These are phyloP conservation scores for Nemania sp. DNA, from an alignment of 2,329 filamentous ascomycete species.

Conservation along the genomic window DNA sequence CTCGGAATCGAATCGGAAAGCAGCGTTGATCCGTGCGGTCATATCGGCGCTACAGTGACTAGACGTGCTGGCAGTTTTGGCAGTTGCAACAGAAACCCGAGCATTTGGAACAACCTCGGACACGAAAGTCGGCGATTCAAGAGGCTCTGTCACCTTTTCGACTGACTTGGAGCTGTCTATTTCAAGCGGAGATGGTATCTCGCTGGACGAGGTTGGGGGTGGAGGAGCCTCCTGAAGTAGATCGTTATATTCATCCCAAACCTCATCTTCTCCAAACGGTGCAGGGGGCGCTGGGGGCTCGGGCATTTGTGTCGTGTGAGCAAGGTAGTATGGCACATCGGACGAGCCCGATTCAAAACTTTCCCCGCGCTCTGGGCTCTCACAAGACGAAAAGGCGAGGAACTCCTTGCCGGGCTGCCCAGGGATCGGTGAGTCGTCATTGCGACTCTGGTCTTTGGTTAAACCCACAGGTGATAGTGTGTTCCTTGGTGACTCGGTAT, in stretches of 20 bases:
- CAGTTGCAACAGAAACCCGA: slow-evolving; percentile 42
- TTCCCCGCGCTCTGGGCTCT: slow-evolving; percentile 67
- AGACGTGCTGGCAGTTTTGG: slow-evolving; percentile 47
- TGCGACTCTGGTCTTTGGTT: slow-evolving; percentile 25
- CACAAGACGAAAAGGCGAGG: slow-evolving; percentile 72
- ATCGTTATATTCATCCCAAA: slow-evolving; percentile 95
- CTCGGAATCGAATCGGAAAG: slow-evolving; percentile 47
- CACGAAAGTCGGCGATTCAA: slow-evolving; percentile 55
- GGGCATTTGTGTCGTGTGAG: slow-evolving; percentile 70
- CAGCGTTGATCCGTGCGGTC: slow-evolving; percentile 56
- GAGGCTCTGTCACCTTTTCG: slow-evolving; percentile 42
- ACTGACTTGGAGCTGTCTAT: slow-evolving; percentile 47
- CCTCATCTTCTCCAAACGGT: slow-evolving; percentile 77
- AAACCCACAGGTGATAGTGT: background rate
- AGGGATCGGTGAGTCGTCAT: slow-evolving; percentile 36
- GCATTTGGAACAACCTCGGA: slow-evolving; percentile 37
- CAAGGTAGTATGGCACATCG: slow-evolving; percentile 61
- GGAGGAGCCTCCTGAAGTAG: slow-evolving; percentile 69
- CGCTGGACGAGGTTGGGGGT: slow-evolving; percentile 61
- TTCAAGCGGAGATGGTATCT: slow-evolving; percentile 61
- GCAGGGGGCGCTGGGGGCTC: slow-evolving; percentile 62
- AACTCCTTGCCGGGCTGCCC: slow-evolving; percentile 61
- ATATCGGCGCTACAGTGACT: slow-evolving; percentile 61
- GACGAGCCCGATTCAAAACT: slow-evolving; percentile 69
- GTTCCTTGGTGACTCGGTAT: slow-evolving; percentile 36